Evolutionary conservation across 2,329 filamentous ascomycete species (phyloP), one percentile per base, ranked within the genome.

Genomic region (Lecanicillium sp.): DNA sequence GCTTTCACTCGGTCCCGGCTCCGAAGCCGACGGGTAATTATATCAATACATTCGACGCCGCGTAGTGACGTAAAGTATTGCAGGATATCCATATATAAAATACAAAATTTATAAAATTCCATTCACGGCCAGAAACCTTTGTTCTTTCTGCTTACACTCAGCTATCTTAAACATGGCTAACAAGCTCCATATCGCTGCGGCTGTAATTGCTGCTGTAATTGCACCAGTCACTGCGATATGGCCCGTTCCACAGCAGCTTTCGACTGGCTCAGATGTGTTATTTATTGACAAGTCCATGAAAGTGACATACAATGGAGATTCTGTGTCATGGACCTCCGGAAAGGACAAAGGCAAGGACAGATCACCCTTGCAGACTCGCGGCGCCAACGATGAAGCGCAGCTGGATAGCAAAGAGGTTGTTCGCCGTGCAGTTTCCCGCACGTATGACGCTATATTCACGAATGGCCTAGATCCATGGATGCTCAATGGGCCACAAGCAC

Each of bases 401-500:
- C 63, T 71, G 43, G 63, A 52, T 50, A 74, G 70, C 60, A 63
- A 65, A 48, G 62, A 71, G 14, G 67, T 81, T 18, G 71, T 81
- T 35, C 63, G 68, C 48, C 69, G 63, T 18, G 78, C 65, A 20
- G 62, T 81, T 15, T 67, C 69, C n/a, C 72, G 82, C 33, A 70
- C 81, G 9, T 64, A 80, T 46, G 58, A 70, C 17, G 74, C 71
- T 41, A 76, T 90, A 40, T 83, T 88, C 58, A 61, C 73, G 18
- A 65, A 80, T 42, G 78, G 75, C 48, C 78, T 89, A 45, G 73
- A 86, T 13, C 85, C 86, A 0, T 92, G 85, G 85, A 87, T 81
- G 62, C 74, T 92, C 40, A 72, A 83, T 45, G 69, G 73, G 17
- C 74, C 81, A 25, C 70, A 78, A 52, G 73, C 29, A 83, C 77